A percentile compares a stretch with the other conserved stretches of the same genome.
Conservation (phyloP, 2,329 filamentous ascomycete species). For the Arachnopeziza araneosa region DNA sequence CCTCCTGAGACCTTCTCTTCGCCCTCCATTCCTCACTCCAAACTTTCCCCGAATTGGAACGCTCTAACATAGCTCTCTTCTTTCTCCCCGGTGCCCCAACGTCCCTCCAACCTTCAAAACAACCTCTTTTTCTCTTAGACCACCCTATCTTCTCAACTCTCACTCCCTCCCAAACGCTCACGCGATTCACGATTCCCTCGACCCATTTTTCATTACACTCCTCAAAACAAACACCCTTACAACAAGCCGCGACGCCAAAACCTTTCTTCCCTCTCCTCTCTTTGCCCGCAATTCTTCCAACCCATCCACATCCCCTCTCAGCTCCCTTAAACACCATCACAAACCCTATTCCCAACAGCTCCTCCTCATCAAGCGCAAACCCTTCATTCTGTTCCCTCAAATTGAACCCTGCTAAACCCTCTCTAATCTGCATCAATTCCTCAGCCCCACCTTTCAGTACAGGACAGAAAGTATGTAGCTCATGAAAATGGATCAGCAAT, state of each 20-base stretch:
- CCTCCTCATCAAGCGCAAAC: constrained; percentile 8
- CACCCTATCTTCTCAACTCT: neutral
- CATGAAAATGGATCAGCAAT: neutral
- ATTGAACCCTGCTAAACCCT: constrained; percentile 7
- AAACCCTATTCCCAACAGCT: constrained; percentile 11
- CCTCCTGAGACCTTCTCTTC: constrained; percentile 17
- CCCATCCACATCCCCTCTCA: constrained; percentile 1
- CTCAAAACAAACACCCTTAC: constrained; percentile 8
- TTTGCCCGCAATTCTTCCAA: constrained; percentile 13
- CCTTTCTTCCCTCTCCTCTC: constrained; percentile 10
- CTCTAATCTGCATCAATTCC: constrained; percentile 3
- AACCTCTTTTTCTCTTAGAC: constrained; percentile 3
- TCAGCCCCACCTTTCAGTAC: neutral
- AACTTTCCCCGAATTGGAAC: constrained; percentile 1
- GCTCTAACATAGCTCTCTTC: neutral
- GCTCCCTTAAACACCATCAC: constrained; percentile 10
- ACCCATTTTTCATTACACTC: constrained; percentile 5
- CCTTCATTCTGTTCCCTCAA: constrained; percentile 11
- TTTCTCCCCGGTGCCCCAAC: neutral
- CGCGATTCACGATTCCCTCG: neutral
- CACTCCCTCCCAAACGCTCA: neutral
- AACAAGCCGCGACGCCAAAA: neutral
- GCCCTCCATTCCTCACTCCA: constrained; percentile 17
- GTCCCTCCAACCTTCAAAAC: neutral
- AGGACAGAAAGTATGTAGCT: neutral